A percentile compares a stretch with the other conserved stretches of the same genome.
phyloP scores from a whole-genome alignment of 306 rosid genomes.

The Gynostemma pentaphyllum region DNA sequence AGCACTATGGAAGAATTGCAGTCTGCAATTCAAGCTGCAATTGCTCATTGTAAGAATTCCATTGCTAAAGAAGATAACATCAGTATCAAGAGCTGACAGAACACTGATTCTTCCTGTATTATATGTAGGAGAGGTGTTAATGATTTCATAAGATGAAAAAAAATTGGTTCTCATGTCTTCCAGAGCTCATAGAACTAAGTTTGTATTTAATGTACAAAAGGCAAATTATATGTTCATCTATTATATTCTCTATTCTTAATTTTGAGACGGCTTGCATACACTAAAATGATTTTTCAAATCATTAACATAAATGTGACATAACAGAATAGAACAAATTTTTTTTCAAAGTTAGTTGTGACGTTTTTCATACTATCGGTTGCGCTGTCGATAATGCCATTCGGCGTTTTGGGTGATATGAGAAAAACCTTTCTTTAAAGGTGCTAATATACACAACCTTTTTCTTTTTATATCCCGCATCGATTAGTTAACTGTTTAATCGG shows the following conservation, averaged over 20 bases:
- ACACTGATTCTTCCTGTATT: background rate
- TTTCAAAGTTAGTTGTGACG: too few species aligned
- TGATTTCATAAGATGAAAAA: background rate
- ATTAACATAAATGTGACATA: background rate
- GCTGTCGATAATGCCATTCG: background rate
- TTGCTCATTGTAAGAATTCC: conserved; percentile 97
- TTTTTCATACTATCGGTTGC: background rate
- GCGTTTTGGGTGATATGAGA: background rate
- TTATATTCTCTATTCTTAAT: background rate
- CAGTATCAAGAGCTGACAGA: conserved; percentile 14
- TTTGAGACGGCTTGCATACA: background rate
- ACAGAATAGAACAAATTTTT: background rate
- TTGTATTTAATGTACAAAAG: conserved; percentile 6
- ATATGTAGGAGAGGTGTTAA: background rate
- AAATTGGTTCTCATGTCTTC: background rate
- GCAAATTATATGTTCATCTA: background rate
- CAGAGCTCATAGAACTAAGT: background rate
- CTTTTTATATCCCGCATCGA: background rate
- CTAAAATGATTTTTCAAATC: background rate
- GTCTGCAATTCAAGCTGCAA: conserved; percentile 97
- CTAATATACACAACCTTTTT: background rate
- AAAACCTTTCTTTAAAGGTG: background rate
- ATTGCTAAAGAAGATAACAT: conserved; percentile 52
- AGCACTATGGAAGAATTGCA: conserved; percentile 97
- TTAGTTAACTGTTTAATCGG: background rate